Evolutionary conservation across 2,329 filamentous ascomycete genomes (phyloP), one percentile per base, ranked within the genome.

Genomic region (Penicillium aurantiogriseum): DNA sequence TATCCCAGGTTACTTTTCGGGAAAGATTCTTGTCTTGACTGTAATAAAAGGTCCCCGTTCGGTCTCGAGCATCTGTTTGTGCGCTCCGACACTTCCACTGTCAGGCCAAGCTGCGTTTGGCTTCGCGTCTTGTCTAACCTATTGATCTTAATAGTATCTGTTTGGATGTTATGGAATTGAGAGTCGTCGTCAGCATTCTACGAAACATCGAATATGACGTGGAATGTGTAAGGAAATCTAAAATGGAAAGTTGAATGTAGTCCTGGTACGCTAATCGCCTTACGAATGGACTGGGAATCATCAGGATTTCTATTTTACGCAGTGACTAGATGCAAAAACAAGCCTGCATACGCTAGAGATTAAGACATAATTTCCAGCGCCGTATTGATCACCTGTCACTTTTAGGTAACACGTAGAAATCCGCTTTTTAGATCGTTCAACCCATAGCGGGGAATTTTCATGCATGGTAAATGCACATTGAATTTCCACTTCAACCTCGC

Each of bases 21-120:
- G 38, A 21, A 19, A 21, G 6, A 59, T 55, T 48, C 51, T 43
- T 58, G 54, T 53, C 48, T 47, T 50, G 31, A 53, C 43, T 59
- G 47, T 39, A 43, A 23, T 11, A 36, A 25, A 49, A 33, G 36
- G 42, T 42, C 29, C 27, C 15, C 27, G 29, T 57, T 54, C 50
- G 36, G 55, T 40, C 29, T 50, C 10, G 46, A 52, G 52, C 49
- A 46, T 52, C 54, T 61, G 54, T 43, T 46, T 56, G 54, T 63
- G 40, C 33, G 40, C 50, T 61, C 60, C 56, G 62, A 58, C 42
- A 56, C 42, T 57, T 59, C 54, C 55, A 45, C 42, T 23, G 27
- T 42, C 29, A 17, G 53, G 35, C 56, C 31, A 33, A 45, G 19
- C 49, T 44, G n/a, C 39, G 19, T 42, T 50, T 54, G 43, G 50